These are phyloP conservation scores for Gorgonomyces haynaldii DNA, from an alignment of 192 early-diverging fungal species.

Conservation along the genomic window DNA sequence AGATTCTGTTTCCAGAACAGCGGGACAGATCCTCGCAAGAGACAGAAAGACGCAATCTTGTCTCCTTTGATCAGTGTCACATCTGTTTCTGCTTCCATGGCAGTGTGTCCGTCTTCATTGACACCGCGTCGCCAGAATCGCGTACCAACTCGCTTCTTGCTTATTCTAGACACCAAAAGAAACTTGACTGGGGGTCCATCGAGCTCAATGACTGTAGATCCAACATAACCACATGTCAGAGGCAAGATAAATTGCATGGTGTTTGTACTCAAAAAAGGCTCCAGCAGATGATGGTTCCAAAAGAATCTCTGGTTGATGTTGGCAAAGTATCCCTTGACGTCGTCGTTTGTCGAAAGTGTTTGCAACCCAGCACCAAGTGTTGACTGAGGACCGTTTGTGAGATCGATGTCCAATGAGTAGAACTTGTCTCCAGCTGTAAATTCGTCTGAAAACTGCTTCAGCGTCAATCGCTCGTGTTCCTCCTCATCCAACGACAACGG, in stretches of 20 bases:
- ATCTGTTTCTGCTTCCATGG: slow-evolving; percentile 7
- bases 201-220: background rate
- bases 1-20: slow-evolving; percentile 2
- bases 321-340: background rate
- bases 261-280: background rate
- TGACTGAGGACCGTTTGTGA: background rate
- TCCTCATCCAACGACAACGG: slow-evolving; percentile 6
- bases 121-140: slow-evolving; percentile 5
- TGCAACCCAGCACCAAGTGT: too few species aligned
- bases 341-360: too few species aligned
- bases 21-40: slow-evolving; percentile 5
- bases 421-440: slow-evolving; percentile 2
- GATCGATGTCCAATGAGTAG: slow-evolving; percentile 3
- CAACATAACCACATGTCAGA: slow-evolving; percentile 5
- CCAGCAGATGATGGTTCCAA: slow-evolving; percentile 6
- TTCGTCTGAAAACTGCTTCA: background rate
- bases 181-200: background rate
- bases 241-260: slow-evolving; percentile 1
- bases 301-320: slow-evolving; percentile 5
- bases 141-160: slow-evolving; percentile 3
- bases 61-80: background rate
- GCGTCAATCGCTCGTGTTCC: background rate
- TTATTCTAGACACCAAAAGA: slow-evolving; percentile 2
- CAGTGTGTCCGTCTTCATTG: slow-evolving; percentile 1
- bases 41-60: slow-evolving; percentile 3